phyloP scores from a whole-genome alignment of 2,329 filamentous ascomycete genomes.

The Pseudodiploospora longispora region DNA sequence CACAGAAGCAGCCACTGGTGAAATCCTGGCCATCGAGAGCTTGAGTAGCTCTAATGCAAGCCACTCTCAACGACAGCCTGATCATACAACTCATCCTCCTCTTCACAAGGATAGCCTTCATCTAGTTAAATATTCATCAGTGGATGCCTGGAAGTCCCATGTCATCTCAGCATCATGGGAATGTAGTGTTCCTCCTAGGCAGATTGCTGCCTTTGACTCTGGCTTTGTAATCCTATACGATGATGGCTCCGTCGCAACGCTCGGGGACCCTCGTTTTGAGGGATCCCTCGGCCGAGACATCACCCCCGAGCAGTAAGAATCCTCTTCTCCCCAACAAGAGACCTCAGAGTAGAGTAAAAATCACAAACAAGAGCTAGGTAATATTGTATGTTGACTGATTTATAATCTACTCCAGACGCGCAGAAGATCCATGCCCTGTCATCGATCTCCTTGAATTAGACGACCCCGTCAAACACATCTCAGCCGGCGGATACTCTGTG shows the following conservation, averaged over 20 bases:
- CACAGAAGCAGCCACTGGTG: slow-evolving; percentile 11
- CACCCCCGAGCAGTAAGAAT: slow-evolving; percentile 26
- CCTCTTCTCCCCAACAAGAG: not conserved
- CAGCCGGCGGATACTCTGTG: slow-evolving; percentile 47
- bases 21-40: slow-evolving; percentile 8
- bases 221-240: slow-evolving; percentile 40
- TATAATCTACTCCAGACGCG: no score
- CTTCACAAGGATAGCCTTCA: not conserved
- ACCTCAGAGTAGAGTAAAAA: no score
- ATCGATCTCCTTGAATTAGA: slow-evolving; percentile 11
- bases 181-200: slow-evolving; percentile 20
- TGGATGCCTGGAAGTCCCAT: slow-evolving; percentile 11
- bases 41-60: not conserved
- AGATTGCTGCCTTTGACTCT: slow-evolving; percentile 39
- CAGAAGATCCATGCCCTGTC: no score
- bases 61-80: no score
- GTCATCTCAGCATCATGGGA: slow-evolving; percentile 13
- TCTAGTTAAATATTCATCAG: slow-evolving; percentile 16
- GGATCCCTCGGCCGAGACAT: slow-evolving; percentile 47
- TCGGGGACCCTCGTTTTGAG: slow-evolving; percentile 52
- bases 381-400: no score
- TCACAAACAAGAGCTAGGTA: no score
- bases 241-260: slow-evolving; percentile 38
- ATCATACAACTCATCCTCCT: not conserved
- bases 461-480: slow-evolving; percentile 44